phyloP scores from a whole-genome alignment of 148 eudicot genomes.

The Fallopia convolvulus region DNA sequence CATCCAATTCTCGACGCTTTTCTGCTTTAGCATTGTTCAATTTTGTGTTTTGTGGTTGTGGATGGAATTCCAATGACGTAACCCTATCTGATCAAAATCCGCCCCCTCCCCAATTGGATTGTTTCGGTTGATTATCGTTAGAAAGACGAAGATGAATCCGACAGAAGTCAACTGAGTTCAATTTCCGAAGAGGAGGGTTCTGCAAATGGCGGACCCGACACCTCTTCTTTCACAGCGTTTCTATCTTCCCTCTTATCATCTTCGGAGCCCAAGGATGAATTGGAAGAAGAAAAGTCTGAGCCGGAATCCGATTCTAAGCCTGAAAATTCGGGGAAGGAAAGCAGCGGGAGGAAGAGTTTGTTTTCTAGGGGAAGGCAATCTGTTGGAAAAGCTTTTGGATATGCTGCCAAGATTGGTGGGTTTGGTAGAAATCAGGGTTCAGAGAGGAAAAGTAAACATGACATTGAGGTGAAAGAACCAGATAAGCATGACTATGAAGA shows the following conservation, averaged over 20 bases:
- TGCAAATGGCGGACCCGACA: constrained; percentile 69
- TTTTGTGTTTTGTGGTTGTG: background rate
- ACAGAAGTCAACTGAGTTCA: constrained; percentile 28
- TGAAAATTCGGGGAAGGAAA: constrained; percentile 32
- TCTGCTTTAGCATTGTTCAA: background rate
- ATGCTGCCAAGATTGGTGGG: constrained; percentile 37
- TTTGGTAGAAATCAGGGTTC: constrained; percentile 37
- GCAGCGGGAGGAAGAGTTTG: constrained; percentile 56
- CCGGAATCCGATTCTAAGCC: constrained; percentile 23
- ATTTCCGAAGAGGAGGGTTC: constrained; percentile 40
- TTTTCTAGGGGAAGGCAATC: constrained; percentile 72
- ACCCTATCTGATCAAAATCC: background rate
- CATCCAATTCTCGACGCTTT: background rate
- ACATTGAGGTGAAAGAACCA: constrained; percentile 20
- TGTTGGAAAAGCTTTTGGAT: constrained; percentile 54
- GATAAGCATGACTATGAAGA: constrained; percentile 29
- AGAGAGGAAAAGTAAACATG: constrained; percentile 27
- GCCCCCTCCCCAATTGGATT: background rate
- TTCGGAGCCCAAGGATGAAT: constrained; percentile 29
- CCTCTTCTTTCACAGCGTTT: constrained; percentile 90
- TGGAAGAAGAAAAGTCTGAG: constrained; percentile 24
- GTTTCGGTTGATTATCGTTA: constrained; percentile 16
- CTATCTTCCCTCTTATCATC: constrained; percentile 53
- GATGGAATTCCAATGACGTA: background rate
- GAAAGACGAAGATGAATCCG: constrained; percentile 38